Percentiles rank a stretch among this genome's conserved stretches.
These are phyloP conservation scores for Arctium lappa DNA, from an alignment of 129 eudicot genomes.

Conservation along the genomic window DNA sequence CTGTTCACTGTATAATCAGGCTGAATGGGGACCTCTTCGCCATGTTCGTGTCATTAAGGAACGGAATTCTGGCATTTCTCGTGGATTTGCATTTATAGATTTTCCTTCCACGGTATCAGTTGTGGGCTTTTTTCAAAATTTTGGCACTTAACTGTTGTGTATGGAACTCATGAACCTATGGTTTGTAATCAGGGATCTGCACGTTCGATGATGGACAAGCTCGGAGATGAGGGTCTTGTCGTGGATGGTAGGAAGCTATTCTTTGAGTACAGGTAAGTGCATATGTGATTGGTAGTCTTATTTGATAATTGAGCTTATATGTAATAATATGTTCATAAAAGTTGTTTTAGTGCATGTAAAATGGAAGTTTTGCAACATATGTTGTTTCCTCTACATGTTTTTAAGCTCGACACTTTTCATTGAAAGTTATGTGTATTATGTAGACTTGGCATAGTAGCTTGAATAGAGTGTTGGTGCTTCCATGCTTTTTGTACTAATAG, in stretches of 20 bases:
- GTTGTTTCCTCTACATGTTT: no score
- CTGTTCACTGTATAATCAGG: constrained; percentile 36
- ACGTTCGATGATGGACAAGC: constrained; percentile 85
- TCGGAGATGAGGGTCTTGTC: constrained; percentile 85
- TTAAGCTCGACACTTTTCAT: no score
- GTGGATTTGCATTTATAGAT: constrained; percentile 98
- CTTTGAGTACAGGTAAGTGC: constrained; percentile 82
- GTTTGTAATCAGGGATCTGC: constrained; percentile 69
- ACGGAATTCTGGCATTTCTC: constrained; percentile 84
- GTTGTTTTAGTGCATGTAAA: not conserved
- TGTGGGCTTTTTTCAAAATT: not conserved
- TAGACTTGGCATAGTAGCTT: no score
- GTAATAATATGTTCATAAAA: not conserved
- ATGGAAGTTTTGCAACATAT: not conserved
- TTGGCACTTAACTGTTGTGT: not conserved
- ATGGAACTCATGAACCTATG: not conserved
- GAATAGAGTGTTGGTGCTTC: no score
- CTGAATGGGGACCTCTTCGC: constrained; percentile 99
- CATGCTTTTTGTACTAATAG: no score
- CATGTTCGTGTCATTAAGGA: constrained; percentile 98
- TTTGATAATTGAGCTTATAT: not conserved
- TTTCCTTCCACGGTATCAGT: constrained; percentile 74
- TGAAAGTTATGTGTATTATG: no score
- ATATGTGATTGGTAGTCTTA: constrained; percentile 1
- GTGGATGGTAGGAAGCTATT: constrained; percentile 89